Conservation (phyloP, 352 stramenopile species). For the Phytophthora fragariaefolia region DNA sequence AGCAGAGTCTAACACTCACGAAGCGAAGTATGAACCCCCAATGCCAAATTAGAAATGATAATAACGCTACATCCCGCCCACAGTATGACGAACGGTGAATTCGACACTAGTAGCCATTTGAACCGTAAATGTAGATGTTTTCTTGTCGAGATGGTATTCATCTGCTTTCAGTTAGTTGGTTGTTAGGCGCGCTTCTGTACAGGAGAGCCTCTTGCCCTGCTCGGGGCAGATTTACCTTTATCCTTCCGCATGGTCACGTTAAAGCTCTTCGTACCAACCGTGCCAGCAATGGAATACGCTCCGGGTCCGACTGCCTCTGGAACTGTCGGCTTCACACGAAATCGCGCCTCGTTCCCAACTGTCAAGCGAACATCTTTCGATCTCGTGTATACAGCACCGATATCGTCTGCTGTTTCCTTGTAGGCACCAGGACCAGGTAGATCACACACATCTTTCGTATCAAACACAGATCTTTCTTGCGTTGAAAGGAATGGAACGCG, state of each 20-base stretch:
- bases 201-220: constrained; percentile 17
- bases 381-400: constrained; percentile 34
- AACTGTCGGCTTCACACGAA: constrained; percentile 59
- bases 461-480: constrained; percentile 50
- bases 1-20: constrained; percentile 10
- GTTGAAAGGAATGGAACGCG: constrained; percentile 53
- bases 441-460: constrained; percentile 46
- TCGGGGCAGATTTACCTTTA: constrained; percentile 19
- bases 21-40: constrained; percentile 23
- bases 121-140: too few relatives aligned
- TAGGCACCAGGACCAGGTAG: constrained; percentile 63
- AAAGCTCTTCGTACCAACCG: constrained; percentile 70
- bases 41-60: constrained; percentile 34
- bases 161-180: too few relatives aligned
- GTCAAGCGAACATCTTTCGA: constrained; percentile 48
- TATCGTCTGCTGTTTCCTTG: constrained; percentile 18
- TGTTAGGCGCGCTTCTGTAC: constrained; percentile 5
- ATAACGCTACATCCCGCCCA: constrained; percentile 16
- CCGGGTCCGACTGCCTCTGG: constrained; percentile 55
- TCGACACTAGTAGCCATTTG: not conserved
- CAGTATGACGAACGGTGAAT: constrained; percentile 28
- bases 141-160: too few relatives aligned
- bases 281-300: constrained; percentile 59
- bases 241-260: constrained; percentile 66
- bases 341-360: constrained; percentile 56